Evolutionary conservation across 2,329 filamentous ascomycete species (phyloP).

Genomic region (Stylonectria norvegica): DNA sequence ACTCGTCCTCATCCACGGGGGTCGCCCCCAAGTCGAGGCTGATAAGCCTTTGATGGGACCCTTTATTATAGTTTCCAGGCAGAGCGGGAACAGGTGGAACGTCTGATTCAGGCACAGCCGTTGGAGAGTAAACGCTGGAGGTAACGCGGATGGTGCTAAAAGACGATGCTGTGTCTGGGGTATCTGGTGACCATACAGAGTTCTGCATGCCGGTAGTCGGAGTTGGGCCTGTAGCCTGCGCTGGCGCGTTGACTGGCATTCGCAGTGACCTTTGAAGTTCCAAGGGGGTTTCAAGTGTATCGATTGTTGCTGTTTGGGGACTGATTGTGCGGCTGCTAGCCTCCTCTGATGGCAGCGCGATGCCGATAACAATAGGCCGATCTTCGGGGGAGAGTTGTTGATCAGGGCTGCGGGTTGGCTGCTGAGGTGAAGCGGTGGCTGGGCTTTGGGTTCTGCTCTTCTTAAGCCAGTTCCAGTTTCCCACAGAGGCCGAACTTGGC

Average conservation of each 20-base stretch:
- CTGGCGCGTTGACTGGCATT: conserved; percentile 7
- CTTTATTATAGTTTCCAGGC: conserved; percentile 42
- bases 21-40: conserved; percentile 32
- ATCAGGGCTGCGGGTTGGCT: conserved; percentile 24
- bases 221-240: conserved; percentile 14
- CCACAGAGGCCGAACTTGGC: conserved; percentile 51
- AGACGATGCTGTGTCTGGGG: conserved; percentile 48
- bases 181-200: conserved; percentile 61
- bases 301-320: conserved; percentile 46
- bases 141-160: conserved; percentile 41
- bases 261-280: conserved; percentile 11
- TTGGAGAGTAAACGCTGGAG: conserved; percentile 60
- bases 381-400: conserved; percentile 63
- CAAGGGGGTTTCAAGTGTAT: conserved; percentile 31
- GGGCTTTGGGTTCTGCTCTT: conserved; percentile 35
- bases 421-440: conserved; percentile 26
- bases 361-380: conserved; percentile 70
- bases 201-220: conserved; percentile 32
- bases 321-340: conserved; percentile 35
- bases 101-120: conserved; percentile 27
- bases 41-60: conserved; percentile 33
- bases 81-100: conserved; percentile 60
- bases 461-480: conserved; percentile 56
- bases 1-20: conserved; percentile 46
- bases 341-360: conserved; percentile 55